Conservation (phyloP, 176 grass and related monocot species). For the Bolboschoenus planiculmis region DNA sequence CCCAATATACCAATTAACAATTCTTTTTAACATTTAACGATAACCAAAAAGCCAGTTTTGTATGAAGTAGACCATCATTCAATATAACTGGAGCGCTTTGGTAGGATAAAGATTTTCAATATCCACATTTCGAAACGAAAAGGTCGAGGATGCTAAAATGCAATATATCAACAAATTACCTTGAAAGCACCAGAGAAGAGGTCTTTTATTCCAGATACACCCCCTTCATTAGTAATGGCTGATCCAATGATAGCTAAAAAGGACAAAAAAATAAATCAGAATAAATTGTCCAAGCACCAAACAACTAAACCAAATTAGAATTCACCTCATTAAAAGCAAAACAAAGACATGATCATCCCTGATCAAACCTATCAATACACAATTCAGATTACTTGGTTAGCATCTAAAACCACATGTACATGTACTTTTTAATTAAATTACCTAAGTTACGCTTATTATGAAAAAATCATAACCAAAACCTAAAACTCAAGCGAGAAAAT, state of each 20-base stretch:
- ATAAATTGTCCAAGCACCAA: neutral
- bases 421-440: neutral
- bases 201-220: constrained; percentile 12
- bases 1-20: neutral
- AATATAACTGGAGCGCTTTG: neutral
- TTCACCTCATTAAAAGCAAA: neutral
- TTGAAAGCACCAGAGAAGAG: constrained; percentile 41
- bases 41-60: neutral
- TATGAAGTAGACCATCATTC: neutral
- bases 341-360: neutral
- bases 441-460: neutral
- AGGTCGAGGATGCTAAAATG: neutral
- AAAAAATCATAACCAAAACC: neutral
- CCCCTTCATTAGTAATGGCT: constrained; percentile 8
- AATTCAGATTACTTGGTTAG: neutral
- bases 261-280: neutral
- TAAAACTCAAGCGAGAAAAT: neutral
- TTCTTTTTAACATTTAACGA: neutral
- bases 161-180: neutral
- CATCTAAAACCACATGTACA: neutral
- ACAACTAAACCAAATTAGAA: neutral
- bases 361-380: neutral
- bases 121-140: neutral
- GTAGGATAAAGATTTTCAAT: neutral
- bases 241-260: constrained; percentile 33